Evolutionary conservation across 352 stramenopile species (phyloP).

Genomic region (Phytophthora boehmeriae): DNA sequence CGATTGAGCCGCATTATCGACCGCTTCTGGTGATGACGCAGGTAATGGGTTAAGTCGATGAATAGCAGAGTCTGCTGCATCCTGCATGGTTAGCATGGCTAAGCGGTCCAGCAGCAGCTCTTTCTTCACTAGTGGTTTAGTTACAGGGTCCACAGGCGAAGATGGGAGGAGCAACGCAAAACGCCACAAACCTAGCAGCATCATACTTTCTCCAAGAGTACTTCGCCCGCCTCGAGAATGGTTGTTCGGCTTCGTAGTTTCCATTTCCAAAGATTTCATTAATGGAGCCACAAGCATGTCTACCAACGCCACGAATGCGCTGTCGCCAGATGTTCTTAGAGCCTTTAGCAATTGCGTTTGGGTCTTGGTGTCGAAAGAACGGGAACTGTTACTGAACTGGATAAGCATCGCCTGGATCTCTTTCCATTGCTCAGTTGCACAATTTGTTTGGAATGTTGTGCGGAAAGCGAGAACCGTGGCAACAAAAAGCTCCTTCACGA

Average conservation of each 20-base stretch:
- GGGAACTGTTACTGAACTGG: conserved; percentile 19
- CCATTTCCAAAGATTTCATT: conserved; percentile 28
- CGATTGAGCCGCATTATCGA: conserved; percentile 14
- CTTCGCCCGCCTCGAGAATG: neutral
- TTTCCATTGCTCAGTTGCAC: conserved; percentile 25
- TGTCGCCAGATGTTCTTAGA: conserved; percentile 44
- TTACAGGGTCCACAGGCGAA: conserved; percentile 95
- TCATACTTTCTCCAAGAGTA: conserved; percentile 74
- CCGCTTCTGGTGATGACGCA: conserved; percentile 21
- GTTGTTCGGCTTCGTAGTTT: conserved; percentile 2
- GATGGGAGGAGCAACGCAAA: conserved; percentile 94
- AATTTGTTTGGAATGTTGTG: conserved; percentile 39
- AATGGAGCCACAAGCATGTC: conserved; percentile 51
- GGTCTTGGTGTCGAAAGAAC: conserved; percentile 21
- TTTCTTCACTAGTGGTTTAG: conserved; percentile 94
- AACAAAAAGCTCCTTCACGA: conserved; percentile 54
- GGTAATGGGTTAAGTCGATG: conserved; percentile 57
- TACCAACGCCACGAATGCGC: conserved; percentile 34
- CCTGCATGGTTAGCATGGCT: conserved; percentile 66
- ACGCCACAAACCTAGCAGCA: conserved; percentile 93
- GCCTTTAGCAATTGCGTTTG: conserved; percentile 34
- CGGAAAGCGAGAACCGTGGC: conserved; percentile 64
- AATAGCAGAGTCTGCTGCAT: conserved; percentile 63
- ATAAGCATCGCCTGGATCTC: conserved; percentile 28
- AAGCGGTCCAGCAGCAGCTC: conserved; percentile 91